phyloP scores from a whole-genome alignment of 2,329 filamentous ascomycete genomes.

The Epichloe elymi region DNA sequence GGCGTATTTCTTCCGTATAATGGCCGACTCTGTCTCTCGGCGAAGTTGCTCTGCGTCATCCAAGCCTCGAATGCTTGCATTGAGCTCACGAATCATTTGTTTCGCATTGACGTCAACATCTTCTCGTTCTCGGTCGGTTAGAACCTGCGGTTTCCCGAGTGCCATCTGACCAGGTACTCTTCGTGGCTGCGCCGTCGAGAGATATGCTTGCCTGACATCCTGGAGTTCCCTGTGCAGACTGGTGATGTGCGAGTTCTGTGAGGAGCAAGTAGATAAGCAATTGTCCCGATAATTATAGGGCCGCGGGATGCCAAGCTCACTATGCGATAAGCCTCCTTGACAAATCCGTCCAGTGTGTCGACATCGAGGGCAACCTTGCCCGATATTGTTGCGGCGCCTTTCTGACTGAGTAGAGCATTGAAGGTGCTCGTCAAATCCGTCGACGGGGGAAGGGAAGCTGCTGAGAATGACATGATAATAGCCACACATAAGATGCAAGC shows the following conservation, averaged over 20 bases:
- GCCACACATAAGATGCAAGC: too few species aligned
- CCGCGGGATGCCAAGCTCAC: constrained; percentile 34
- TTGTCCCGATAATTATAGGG: not conserved
- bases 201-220: constrained; percentile 78
- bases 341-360: constrained; percentile 63
- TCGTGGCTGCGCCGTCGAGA: constrained; percentile 62
- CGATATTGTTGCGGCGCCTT: constrained; percentile 37
- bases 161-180: constrained; percentile 34
- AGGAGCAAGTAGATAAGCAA: not conserved
- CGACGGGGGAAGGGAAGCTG: constrained; percentile 19
- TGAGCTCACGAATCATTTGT: constrained; percentile 71
- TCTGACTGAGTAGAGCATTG: constrained; percentile 48
- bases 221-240: constrained; percentile 70
- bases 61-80: constrained; percentile 65
- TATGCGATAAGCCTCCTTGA: constrained; percentile 89
- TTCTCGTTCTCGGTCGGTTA: constrained; percentile 74
- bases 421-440: constrained; percentile 54
- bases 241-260: constrained; percentile 70
- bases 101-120: constrained; percentile 81
- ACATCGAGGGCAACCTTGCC: constrained; percentile 22
- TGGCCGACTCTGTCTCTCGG: constrained; percentile 56
- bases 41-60: constrained; percentile 73
- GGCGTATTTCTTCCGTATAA: constrained; percentile 59
- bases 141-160: constrained; percentile 35
- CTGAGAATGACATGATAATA: constrained; percentile 3